phyloP scores from a whole-genome alignment of 1,284 basidiomycete species.

The Neotropicomus parvogracilis region DNA sequence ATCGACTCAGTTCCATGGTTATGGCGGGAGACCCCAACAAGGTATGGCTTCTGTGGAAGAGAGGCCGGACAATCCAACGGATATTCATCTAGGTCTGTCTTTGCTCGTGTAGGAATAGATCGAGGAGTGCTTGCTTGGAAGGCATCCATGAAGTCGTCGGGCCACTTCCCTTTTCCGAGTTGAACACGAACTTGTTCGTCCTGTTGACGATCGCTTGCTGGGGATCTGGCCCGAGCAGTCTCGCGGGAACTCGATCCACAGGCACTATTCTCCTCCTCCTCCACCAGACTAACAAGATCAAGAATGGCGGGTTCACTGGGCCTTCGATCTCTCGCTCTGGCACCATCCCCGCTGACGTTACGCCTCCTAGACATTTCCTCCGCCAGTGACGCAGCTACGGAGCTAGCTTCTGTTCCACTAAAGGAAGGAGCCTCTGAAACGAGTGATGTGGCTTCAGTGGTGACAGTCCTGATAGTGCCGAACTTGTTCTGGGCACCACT shows the following conservation, averaged over 20 bases:
- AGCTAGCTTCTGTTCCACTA: slow-evolving; percentile 57
- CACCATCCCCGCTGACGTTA: slow-evolving; percentile 31
- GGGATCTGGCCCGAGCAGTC: slow-evolving; percentile 27
- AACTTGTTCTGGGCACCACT: slow-evolving; percentile 53
- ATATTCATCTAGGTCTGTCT: slow-evolving; percentile 28
- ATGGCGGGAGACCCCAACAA: slow-evolving; percentile 43
- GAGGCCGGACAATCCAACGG: slow-evolving; percentile 42
- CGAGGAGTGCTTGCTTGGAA: slow-evolving; percentile 38
- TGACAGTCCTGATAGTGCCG: slow-evolving; percentile 74
- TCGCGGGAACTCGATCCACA: slow-evolving; percentile 37
- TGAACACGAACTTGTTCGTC: slow-evolving; percentile 44
- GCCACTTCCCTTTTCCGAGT: slow-evolving; percentile 77
- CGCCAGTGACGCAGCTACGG: slow-evolving; percentile 40
- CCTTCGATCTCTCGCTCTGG: slow-evolving; percentile 49
- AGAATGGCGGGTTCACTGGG: slow-evolving; percentile 56
- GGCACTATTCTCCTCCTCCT: slow-evolving; percentile 66
- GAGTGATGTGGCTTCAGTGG: slow-evolving; percentile 69
- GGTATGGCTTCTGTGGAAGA: slow-evolving; percentile 54
- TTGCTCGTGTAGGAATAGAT: slow-evolving; percentile 33
- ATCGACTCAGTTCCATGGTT: slow-evolving; percentile 48
- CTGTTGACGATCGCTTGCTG: slow-evolving; percentile 12
- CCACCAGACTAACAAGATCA: slow-evolving; percentile 65
- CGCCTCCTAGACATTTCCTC: slow-evolving; percentile 48
- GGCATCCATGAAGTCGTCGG: slow-evolving; percentile 71
- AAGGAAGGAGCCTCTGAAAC: slow-evolving; percentile 57